Evolutionary conservation across 1,139 yeast genomes (phyloP), one percentile per base, ranked within the genome.

Genomic region (Blastobotrys buckinghamii): DNA sequence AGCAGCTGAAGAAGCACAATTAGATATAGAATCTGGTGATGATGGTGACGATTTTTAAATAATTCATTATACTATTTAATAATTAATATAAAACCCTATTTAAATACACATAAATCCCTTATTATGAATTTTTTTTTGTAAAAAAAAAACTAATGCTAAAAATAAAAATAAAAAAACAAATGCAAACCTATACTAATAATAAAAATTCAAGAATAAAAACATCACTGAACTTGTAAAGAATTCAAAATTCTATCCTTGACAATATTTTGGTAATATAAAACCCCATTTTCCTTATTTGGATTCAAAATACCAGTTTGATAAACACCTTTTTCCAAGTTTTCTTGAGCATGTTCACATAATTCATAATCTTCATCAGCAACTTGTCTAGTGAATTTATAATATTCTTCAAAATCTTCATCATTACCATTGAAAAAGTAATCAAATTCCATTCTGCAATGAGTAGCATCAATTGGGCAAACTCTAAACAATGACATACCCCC

Each of bases 1-100:
- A 46, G 79, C 78, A 49, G 90, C 95, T 0, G 96, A 88, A 49
- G 70, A 71, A 48, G 78, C 87, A 2, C n/a, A n/a, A n/a, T n/a
- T n/a, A n/a, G 77, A 76, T 42, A 55, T 27, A 6, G 19, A 33
- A 17, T 38, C 7, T 27, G 27, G 13, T 22, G 15, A 27, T 12
- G 32, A 35, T 29, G 43, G 22, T 20, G 6, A 15, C 6, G 32
- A 29, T 29, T 29, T 22, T 22, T 22, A 22, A 22, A n/a, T n/a
- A n/a, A n/a, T n/a, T n/a, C n/a, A n/a, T n/a, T n/a, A n/a, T n/a
- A n/a, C n/a, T 22, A 22, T 22, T 22, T 5, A 22, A 22, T 5
- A 22, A 22, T n/a, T n/a, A n/a, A n/a, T n/a, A n/a, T n/a, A n/a
- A 5, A 22, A 22, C 24, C 24, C 24, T 22, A 4, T 7, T 7